These are phyloP conservation scores for Fusarium subtropicale DNA, from an alignment of 2,329 filamentous ascomycete genomes.

Conservation along the genomic window DNA sequence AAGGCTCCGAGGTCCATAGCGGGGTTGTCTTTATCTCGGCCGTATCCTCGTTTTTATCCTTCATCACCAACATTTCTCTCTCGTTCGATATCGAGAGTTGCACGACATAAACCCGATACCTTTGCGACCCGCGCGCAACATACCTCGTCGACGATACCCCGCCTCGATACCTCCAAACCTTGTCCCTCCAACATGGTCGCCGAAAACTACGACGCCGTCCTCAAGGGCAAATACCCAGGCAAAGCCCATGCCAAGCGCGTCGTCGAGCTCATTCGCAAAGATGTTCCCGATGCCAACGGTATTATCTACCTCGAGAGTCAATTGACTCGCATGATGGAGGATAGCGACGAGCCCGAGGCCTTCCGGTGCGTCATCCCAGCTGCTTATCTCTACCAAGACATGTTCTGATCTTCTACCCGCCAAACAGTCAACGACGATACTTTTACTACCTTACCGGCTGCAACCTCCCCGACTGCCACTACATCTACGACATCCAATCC, in stretches of 20 bases:
- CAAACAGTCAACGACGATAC: constrained; percentile 80
- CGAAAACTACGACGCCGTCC: constrained; percentile 62
- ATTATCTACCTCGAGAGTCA: constrained; percentile 91
- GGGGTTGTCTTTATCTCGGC: constrained; percentile 28
- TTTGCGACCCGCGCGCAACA: background rate
- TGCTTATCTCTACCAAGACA: background rate
- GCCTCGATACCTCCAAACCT: constrained; percentile 14
- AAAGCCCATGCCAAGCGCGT: constrained; percentile 89
- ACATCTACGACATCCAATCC: constrained; percentile 81
- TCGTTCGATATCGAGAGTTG: background rate
- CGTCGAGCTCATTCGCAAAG: constrained; percentile 78
- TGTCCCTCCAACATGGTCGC: constrained; percentile 50
- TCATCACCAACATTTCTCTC: constrained; percentile 4
- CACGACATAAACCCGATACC: background rate
- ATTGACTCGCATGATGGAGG: constrained; percentile 83
- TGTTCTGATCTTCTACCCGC: background rate
- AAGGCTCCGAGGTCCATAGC: constrained; percentile 32
- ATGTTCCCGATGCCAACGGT: constrained; percentile 72
- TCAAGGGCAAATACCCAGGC: constrained; percentile 79
- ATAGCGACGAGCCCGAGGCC: constrained; percentile 84
- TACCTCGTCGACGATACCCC: constrained; percentile 8
- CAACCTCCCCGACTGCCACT: constrained; percentile 80
- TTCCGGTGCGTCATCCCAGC: constrained; percentile 70
- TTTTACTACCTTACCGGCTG: constrained; percentile 96
- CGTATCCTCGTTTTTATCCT: constrained; percentile 3